These are phyloP conservation scores for Arthrobotrys musiformis DNA, from an alignment of 2,329 filamentous ascomycete genomes.

Conservation along the genomic window DNA sequence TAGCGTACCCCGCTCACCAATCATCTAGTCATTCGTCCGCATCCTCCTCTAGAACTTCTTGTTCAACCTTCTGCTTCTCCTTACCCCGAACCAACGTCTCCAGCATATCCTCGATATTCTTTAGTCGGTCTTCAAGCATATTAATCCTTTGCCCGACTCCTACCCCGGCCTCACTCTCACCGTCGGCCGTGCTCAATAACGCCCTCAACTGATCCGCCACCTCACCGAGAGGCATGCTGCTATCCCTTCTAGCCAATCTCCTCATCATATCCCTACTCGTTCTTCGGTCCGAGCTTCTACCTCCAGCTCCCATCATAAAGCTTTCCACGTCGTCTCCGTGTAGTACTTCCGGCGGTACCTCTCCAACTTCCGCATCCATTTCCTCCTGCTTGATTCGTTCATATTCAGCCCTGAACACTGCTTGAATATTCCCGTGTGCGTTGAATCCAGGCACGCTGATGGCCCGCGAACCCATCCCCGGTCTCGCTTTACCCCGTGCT, in stretches of 20 bases:
- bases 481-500: neutral
- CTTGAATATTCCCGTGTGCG: constrained; percentile 47
- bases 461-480: constrained; percentile 22
- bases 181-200: constrained; percentile 42
- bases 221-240: constrained; percentile 46
- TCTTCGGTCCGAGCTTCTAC: constrained; percentile 2
- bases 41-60: constrained; percentile 17
- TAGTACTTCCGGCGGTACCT: constrained; percentile 9
- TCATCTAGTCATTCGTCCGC: constrained; percentile 26
- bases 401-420: constrained; percentile 48
- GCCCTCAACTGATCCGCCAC: constrained; percentile 44
- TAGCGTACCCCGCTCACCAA: neutral
- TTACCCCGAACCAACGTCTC: constrained; percentile 40
- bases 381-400: constrained; percentile 45
- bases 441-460: constrained; percentile 54
- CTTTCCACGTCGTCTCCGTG: constrained; percentile 12
- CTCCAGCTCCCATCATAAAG: constrained; percentile 22
- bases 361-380: constrained; percentile 14
- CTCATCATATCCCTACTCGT: constrained; percentile 2
- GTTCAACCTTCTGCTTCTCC: constrained; percentile 15
- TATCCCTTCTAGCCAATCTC: constrained; percentile 43
- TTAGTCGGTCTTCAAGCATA: constrained; percentile 42
- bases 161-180: constrained; percentile 32
- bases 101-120: constrained; percentile 54
- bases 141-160: constrained; percentile 34